Percentiles rank a stretch among this genome's conserved stretches.
Conservation (phyloP, 2,329 filamentous ascomycete species). For the Fusarium palustre region DNA sequence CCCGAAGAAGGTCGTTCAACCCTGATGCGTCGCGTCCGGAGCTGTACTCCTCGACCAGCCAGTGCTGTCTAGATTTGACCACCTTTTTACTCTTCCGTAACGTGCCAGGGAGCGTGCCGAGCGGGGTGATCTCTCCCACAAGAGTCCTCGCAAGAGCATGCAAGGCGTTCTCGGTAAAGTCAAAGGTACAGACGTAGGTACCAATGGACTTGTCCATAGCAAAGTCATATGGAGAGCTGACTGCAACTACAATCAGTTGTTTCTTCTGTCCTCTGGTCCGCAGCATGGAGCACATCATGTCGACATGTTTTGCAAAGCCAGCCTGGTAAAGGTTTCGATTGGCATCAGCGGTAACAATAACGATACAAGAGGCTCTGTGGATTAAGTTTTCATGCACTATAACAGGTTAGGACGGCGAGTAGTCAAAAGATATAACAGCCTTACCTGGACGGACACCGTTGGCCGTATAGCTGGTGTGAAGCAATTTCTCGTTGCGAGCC, state of each 20-base stretch:
- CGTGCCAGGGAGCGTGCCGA: conserved; percentile 75
- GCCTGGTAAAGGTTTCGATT: conserved; percentile 94
- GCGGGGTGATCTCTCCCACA: conserved; percentile 77
- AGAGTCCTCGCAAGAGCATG: conserved; percentile 84
- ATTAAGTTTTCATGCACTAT: conserved; percentile 90
- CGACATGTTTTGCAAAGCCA: conserved; percentile 94
- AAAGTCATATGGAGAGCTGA: conserved; percentile 97
- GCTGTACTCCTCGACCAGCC: conserved; percentile 92
- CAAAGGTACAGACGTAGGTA: conserved; percentile 94
- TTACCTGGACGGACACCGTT: conserved; percentile 84
- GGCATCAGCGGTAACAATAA: conserved; percentile 92
- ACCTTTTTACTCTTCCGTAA: conserved; percentile 88
- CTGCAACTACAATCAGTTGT: conserved; percentile 88
- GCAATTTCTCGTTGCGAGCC: conserved; percentile 83
- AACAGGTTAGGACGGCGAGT: conserved; percentile 5
- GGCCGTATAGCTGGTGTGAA: conserved; percentile 95
- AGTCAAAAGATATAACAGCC: conserved; percentile 1
- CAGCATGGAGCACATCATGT: conserved; percentile 92
- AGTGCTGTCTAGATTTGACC: conserved; percentile 90
- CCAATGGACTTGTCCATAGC: conserved; percentile 91
- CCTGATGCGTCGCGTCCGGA: conserved; percentile 79
- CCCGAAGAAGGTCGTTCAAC: conserved; percentile 79
- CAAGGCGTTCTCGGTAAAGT: conserved; percentile 94
- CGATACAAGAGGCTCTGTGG: conserved; percentile 85
- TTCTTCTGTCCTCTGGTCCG: conserved; percentile 84